Base-by-base conservation (phyloP, 1,284 basidiomycete species). In the Ceratobasidium theobromae region DNA sequence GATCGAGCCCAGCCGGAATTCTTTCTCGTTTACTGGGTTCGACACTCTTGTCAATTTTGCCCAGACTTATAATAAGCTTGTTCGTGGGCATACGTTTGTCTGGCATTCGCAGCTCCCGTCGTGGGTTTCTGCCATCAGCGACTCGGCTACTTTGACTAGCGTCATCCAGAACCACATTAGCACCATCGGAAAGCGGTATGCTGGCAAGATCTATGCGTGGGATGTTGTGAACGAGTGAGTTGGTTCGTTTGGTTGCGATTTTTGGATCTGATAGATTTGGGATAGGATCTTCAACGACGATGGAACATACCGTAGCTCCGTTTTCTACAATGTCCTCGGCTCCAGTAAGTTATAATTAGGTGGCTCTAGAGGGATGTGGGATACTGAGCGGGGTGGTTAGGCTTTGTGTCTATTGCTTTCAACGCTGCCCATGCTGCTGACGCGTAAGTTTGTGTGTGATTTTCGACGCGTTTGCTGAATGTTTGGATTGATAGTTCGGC, bases 101-200 rank as follows among this genome's bases (percentile, higher is more conserved):
- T 83, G 81, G 81, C 78, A 81, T 72, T 78, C 76, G 58, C 80
- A 82, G 68, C 77, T 82, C 33, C 81, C 81, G 4, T 67, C 70
- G 38, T 82, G 81, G 81, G 81, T 80, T 4, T 73, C 74, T 12
- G 67, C 66, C 14, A 66, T 68, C 33, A 41, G 16, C n/a, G 60
- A 52, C 49, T 27, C 48, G 9, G 33, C 55, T 18, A 71, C 70
- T 11, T 35, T 71, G 46, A 71, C 71, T 16, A 65, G 71, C 1
- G 77, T 79, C 69, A 77, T 78, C 64, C 75, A 80, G 71, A 79
- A 75, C 69, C 79, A 81, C 69, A 77, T 79, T 67, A 72, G 75
- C 18, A 78, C 72, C 51, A 69, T 79, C 49, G 77, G 76, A 58
- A 77, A 76, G 2, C 75, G 76, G 30, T 81, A 78, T 71, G 76